Conservation (phyloP, 352 stramenopile genomes). For the Globisporangium nagaii region DNA sequence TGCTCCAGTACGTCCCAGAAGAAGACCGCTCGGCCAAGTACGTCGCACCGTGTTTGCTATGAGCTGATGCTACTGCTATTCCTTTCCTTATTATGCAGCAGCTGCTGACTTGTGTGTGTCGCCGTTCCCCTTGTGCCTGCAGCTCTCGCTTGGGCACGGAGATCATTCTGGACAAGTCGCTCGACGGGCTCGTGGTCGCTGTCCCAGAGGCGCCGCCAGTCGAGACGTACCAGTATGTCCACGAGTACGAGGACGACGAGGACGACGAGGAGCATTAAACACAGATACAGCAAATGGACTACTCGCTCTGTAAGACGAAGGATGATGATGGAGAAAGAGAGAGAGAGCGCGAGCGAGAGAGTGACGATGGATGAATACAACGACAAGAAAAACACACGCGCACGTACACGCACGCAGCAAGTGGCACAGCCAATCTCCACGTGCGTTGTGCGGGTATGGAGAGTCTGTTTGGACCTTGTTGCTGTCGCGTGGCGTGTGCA, state of each 20-base stretch:
- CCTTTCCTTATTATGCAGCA: background rate
- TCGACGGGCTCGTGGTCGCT: constrained; percentile 84
- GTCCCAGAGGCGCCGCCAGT: constrained; percentile 81
- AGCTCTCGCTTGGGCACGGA: constrained; percentile 84
- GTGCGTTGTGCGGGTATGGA: background rate
- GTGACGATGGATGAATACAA: constrained; percentile 2
- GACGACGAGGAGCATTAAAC: constrained; percentile 42
- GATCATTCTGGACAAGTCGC: constrained; percentile 81
- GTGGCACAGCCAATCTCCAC: too few species aligned
- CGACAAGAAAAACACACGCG: background rate
- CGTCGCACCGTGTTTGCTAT: constrained; percentile 7
- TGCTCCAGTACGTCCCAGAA: constrained; percentile 75
- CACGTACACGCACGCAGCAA: background rate
- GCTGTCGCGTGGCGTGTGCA: background rate
- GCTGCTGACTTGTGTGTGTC: background rate
- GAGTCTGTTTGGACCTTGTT: background rate
- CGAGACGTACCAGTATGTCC: constrained; percentile 79
- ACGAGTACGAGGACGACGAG: constrained; percentile 84
- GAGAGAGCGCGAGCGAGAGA: background rate
- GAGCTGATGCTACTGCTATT: background rate
- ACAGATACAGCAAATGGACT: too few species aligned
- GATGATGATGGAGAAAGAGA: background rate
- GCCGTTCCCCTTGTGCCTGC: background rate
- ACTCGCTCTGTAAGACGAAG: too few species aligned
- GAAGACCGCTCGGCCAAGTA: constrained; percentile 80